Percentiles rank a stretch among this genome's conserved stretches.
These are phyloP conservation scores for Ceratocystis papillata DNA, from an alignment of 2,329 filamentous ascomycete species.

Conservation along the genomic window DNA sequence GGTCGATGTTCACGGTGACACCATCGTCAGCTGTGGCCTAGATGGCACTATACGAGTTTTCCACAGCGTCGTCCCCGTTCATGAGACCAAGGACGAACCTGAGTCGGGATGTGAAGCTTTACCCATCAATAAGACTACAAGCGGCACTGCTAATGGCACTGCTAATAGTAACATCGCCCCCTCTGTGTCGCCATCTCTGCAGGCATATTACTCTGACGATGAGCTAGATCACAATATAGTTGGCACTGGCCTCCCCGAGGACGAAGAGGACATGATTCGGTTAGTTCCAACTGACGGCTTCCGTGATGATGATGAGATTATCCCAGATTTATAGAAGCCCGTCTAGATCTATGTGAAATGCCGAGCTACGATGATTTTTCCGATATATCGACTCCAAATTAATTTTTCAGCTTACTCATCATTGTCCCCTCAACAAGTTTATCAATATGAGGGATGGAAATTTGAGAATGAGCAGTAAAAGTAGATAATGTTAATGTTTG, in stretches of 20 bases:
- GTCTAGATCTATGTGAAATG: background rate
- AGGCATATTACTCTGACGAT: background rate
- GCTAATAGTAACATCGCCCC: background rate
- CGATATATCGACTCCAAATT: background rate
- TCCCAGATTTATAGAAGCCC: background rate
- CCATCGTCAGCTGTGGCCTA: slow-evolving; percentile 48
- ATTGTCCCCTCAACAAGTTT: background rate
- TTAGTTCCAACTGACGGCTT: background rate
- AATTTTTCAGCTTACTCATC: background rate
- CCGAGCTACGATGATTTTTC: background rate
- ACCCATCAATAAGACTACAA: too few relatives aligned
- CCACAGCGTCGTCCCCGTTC: slow-evolving; percentile 27
- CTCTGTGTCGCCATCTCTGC: background rate
- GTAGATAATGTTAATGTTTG: background rate
- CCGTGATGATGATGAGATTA: background rate
- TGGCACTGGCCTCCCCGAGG: background rate
- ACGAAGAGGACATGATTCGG: slow-evolving; percentile 1
- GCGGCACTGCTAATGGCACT: background rate
- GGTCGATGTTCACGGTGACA: slow-evolving; percentile 49
- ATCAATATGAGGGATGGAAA: too few relatives aligned
- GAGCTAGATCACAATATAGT: background rate
- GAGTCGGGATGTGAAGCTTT: background rate
- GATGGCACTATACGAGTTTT: slow-evolving; percentile 45
- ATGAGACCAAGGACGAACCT: too few relatives aligned
- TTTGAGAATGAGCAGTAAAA: background rate